phyloP scores from a whole-genome alignment of 2,329 filamentous ascomycete genomes.

The Neophaeococcomyces aloes region DNA sequence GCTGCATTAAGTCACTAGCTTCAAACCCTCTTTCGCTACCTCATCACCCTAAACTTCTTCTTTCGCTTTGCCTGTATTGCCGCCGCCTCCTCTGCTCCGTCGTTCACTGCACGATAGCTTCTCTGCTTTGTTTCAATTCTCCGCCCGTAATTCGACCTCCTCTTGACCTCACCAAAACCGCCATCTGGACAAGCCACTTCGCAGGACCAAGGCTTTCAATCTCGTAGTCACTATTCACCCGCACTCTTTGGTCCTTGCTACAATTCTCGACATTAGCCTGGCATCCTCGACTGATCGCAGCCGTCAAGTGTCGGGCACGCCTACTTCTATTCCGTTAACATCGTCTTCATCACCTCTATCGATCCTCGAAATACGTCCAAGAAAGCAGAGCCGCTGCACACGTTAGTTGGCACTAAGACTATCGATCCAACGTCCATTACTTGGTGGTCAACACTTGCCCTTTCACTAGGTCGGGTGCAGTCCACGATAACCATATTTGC shows the following conservation, averaged over 20 bases:
- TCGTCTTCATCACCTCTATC: no score
- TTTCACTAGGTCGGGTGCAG: slow-evolving; percentile 8
- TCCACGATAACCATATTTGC: background rate
- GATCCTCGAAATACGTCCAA: no score
- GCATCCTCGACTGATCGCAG: background rate
- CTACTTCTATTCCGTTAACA: no score
- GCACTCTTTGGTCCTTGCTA: background rate
- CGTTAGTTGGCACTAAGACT: no score
- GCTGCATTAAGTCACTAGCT: background rate
- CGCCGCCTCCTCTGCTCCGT: background rate
- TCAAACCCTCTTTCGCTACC: slow-evolving; percentile 1
- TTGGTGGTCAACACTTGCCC: background rate
- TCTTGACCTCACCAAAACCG: background rate
- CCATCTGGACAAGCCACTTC: slow-evolving; percentile 1
- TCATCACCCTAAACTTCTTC: background rate
- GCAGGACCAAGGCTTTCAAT: background rate
- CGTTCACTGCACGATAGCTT: slow-evolving; percentile 2
- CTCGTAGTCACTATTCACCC: background rate
- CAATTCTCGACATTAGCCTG: slow-evolving; percentile 1
- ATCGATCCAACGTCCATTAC: no score
- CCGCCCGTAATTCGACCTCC: background rate
- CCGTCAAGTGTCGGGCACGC: background rate
- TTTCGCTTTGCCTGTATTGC: background rate
- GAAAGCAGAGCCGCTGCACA: no score
- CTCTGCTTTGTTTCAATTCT: background rate